A percentile compares a stretch with the other conserved stretches of the same genome.
Evolutionary conservation across 2,329 filamentous ascomycete species (phyloP).

Genomic region (Rhytidhysteron rufulum): DNA sequence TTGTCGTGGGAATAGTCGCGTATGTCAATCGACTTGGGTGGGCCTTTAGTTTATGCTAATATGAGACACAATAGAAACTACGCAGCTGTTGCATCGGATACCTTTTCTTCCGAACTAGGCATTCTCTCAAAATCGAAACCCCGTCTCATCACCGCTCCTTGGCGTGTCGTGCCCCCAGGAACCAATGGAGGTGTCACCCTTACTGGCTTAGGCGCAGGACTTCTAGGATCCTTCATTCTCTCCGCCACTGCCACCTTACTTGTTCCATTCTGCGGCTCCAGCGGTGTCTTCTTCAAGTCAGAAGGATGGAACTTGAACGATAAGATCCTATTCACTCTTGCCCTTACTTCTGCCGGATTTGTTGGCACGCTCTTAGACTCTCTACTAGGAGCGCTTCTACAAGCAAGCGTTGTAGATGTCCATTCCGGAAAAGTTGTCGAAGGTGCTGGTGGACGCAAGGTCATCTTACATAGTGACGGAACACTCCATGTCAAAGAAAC

Average conservation of each 20-base stretch:
- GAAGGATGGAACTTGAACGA: conserved; percentile 16
- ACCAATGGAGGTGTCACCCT: conserved; percentile 91
- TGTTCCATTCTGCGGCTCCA: conserved; percentile 63
- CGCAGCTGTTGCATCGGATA: conserved; percentile 86
- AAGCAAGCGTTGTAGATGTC: conserved; percentile 81
- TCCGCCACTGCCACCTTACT: conserved; percentile 65
- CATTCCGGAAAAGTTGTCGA: conserved; percentile 85
- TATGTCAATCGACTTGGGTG: conserved; percentile 25
- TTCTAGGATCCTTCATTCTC: conserved; percentile 67
- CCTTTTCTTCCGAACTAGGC: conserved; percentile 90
- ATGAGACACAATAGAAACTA: conserved; percentile 61
- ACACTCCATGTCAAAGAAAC: conserved; percentile 26
- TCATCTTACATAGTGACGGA: conserved; percentile 36
- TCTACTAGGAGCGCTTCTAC: conserved; percentile 76
- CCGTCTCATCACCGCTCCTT: conserved; percentile 78
- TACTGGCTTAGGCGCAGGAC: conserved; percentile 68
- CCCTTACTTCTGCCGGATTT: conserved; percentile 67
- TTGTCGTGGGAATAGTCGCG: conserved; percentile 48
- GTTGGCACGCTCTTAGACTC: conserved; percentile 84
- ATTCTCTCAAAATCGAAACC: conserved; percentile 76
- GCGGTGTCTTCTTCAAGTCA: conserved; percentile 10
- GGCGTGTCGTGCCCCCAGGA: conserved; percentile 78
- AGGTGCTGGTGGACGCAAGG: conserved; percentile 68
- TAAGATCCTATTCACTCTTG: conserved; percentile 41
- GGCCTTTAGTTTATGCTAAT: background rate